phyloP scores from a whole-genome alignment of 2,329 filamentous ascomycete species.

The Microthyrium microscopicum region DNA sequence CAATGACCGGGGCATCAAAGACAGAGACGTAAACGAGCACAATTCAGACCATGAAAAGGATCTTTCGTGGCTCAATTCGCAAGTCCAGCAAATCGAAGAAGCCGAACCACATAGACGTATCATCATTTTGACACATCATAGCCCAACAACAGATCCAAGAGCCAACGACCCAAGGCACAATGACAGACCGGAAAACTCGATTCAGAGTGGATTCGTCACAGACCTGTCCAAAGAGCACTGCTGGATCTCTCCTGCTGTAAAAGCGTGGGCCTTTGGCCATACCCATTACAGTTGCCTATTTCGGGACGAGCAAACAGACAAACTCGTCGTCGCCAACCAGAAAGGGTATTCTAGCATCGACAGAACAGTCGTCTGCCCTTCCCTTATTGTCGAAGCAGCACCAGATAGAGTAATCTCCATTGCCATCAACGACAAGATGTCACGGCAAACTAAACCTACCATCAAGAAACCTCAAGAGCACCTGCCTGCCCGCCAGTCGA shows the following conservation, averaged over 20 bases:
- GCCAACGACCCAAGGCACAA: slow-evolving; percentile 19
- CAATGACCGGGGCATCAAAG: slow-evolving; percentile 10
- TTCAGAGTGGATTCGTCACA: slow-evolving; percentile 22
- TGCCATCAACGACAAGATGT: too few species aligned
- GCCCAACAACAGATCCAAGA: slow-evolving; percentile 3
- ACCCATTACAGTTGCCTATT: slow-evolving; percentile 32
- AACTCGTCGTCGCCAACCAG: slow-evolving; percentile 25
- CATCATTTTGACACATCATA: slow-evolving; percentile 8
- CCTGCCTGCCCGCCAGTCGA: too few species aligned
- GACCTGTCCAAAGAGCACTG: slow-evolving; percentile 22
- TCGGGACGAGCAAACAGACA: slow-evolving; percentile 13
- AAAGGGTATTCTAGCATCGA: too few species aligned
- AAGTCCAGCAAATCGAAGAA: slow-evolving; percentile 2
- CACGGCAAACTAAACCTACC: too few species aligned
- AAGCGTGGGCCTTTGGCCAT: slow-evolving; percentile 33
- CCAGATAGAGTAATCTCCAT: too few species aligned
- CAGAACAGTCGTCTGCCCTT: too few species aligned
- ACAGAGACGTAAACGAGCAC: slow-evolving; percentile 25
- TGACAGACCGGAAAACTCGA: slow-evolving; percentile 4
- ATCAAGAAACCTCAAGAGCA: too few species aligned
- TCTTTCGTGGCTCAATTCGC: slow-evolving; percentile 3
- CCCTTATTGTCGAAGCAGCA: too few species aligned
- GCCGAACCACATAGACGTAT: slow-evolving; percentile 6
- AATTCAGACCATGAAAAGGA: slow-evolving; percentile 12
- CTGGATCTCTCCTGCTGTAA: slow-evolving; percentile 20